These are phyloP conservation scores for Serendipita indica DNA, from an alignment of 768 basidiomycete species.

Conservation along the genomic window DNA sequence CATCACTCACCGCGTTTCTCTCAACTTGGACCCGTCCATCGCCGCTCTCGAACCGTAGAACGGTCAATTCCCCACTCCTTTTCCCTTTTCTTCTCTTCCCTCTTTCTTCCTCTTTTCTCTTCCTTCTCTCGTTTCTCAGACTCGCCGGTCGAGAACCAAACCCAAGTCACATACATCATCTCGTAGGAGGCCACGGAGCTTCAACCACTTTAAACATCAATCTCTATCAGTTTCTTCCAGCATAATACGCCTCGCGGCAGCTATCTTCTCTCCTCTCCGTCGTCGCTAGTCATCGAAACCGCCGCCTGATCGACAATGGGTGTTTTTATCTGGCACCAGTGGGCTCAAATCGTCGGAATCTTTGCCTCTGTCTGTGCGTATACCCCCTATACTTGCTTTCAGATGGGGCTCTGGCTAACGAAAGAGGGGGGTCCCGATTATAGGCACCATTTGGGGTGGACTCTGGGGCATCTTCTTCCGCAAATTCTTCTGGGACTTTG, in stretches of 20 bases:
- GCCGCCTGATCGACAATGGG: no score
- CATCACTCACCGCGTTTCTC: not conserved
- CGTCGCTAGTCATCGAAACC: no score
- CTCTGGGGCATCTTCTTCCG: constrained; percentile 73
- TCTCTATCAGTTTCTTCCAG: not conserved
- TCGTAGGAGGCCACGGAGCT: not conserved
- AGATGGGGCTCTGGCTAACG: not conserved
- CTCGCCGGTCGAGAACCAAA: constrained; percentile 19
- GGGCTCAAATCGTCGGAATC: constrained; percentile 31
- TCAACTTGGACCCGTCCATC: not conserved
- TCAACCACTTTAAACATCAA: not conserved
- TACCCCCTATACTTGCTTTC: not conserved
- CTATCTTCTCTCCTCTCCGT: not conserved
- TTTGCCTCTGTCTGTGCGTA: constrained; percentile 11
- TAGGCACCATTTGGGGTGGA: constrained; percentile 67
- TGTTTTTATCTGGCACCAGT: constrained; percentile 67
- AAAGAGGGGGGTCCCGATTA: constrained; percentile 22
- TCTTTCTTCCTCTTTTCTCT: constrained; percentile 17
- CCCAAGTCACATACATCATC: not conserved
- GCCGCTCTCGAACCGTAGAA: not conserved
- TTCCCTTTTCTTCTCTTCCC: constrained; percentile 14
- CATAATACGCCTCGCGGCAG: not conserved
- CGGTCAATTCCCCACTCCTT: constrained; percentile 10
- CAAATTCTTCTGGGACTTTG: constrained; percentile 95
- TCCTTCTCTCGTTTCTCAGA: constrained; percentile 20